Evolutionary conservation across 1,139 yeast species (phyloP), one percentile per base, ranked within the genome.

Genomic region (Candida sp.): DNA sequence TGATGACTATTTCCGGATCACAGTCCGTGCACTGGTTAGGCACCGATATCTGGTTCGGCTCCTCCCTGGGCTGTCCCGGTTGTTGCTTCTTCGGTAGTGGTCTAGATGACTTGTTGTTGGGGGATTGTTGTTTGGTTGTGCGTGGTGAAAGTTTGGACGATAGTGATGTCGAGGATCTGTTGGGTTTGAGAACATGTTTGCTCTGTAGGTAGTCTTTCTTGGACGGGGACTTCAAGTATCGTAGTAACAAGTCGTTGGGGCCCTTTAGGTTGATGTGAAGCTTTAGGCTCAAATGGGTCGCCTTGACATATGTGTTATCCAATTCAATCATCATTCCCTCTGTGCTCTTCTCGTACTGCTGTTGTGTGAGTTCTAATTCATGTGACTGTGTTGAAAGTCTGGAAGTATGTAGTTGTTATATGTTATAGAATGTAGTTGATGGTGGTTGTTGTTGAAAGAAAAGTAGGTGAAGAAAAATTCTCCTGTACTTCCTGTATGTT

Each of bases 11-110:
- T 39, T 84, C 83, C 52, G 85, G 76, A 9, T 90, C 80, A 63
- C 97, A 90, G 42, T 83, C 77, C 60, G 85, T 83, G 66, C 84
- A 90, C 52, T 81, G 75, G 9, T 63, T 54, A 1, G 96, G 91
- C 8, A 90, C 46, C 11, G 74, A 5, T 28, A 30, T 34, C 51
- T 52, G 39, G 25, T 42, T 32, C 12, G 34, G n/a, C n/a, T 45
- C 39, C 31, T 38, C 39, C 32, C 34, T 37, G 27, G 35, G 44
- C 32, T 26, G 42, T 26, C n/a, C 23, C 7, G 3, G 3, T 6
- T 11, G 49, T 34, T 34, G 42, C 11, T 28, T 25, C 7, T 40
- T 41, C 12, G 34, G 39, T 35, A 34, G 46, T 34, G 17, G 40
- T 34, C 25, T 34, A 12, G 39, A 9, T 26, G 42, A 38, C 25